Base-by-base conservation (phyloP, 495 filamentous ascomycete species). In the Annulohypoxylon nitens region DNA sequence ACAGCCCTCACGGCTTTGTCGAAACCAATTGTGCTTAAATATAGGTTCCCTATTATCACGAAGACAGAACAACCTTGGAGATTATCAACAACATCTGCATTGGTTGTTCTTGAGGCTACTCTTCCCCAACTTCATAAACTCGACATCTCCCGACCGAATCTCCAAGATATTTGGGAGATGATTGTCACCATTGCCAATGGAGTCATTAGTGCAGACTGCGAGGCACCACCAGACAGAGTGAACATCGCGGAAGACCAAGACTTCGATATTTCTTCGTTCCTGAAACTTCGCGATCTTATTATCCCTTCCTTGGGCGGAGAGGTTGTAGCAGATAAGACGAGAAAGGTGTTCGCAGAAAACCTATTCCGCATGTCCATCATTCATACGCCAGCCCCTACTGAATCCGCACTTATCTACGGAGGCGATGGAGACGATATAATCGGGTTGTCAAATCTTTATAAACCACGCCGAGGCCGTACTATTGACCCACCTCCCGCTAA, bases 331-430 rank as follows among this genome's bases (percentile, higher is more conserved):
- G 92, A 96, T 70, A 78, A 83, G 26, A 88, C 91, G 2, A 86
- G 93, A 12, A 86, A 86, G n/a, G 81, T 86, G 8, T 97, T 96
- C 75, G 87, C 91, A 1, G 88, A 88, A 61, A 89, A 88, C 16
- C 87, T 99, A n/a, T 94, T 98, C 81, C 83, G 86, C 57, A 92
- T 88, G 18, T 97, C 95, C 23, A 88, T 97, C 73, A 91, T 97
- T 67, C 93, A 97, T 77, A 70, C 85, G 3, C 88, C 90, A 0
- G 85, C 90, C 23, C 87, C 89, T 9, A 84, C 88, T 20, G 93
- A 97, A 68, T 84, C 89, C 26, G 81, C 90, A 12, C 67, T 82
- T 41, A 82, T 85, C 23, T 81, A 80, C 61, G 76, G 79, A 26
- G 60, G 55, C 39, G 54, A 64, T n/a, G 76, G 64, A 14, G 53